A percentile compares a stretch with the other conserved stretches of the same genome.
Evolutionary conservation across 495 filamentous ascomycete species (phyloP).

Genomic region (Hyaloscypha variabilis): DNA sequence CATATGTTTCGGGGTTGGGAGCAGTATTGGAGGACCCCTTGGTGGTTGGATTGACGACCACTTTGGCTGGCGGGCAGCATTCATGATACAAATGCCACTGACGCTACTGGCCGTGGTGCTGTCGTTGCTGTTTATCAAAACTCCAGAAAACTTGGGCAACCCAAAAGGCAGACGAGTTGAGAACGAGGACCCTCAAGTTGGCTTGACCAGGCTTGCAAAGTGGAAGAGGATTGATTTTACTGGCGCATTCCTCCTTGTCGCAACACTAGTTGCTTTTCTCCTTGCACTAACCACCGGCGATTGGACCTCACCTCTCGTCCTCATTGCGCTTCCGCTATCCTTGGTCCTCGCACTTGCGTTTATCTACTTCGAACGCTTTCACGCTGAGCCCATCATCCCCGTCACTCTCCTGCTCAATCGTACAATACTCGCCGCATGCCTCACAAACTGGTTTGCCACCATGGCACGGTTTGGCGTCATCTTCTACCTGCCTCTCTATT

Average conservation of each 20-base stretch:
- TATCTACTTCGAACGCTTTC: slow-evolving; percentile 64
- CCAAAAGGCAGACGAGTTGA: slow-evolving; percentile 69
- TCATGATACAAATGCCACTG: slow-evolving; percentile 78
- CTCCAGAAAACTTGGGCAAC: too few relatives aligned
- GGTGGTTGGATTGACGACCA: slow-evolving; percentile 80
- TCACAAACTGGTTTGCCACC: slow-evolving; percentile 70
- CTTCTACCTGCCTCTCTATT: slow-evolving; percentile 80
- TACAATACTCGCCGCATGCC: slow-evolving; percentile 70
- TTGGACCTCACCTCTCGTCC: slow-evolving; percentile 76
- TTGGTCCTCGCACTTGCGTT: slow-evolving; percentile 55
- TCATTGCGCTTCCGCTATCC: slow-evolving; percentile 67
- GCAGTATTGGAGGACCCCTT: slow-evolving; percentile 70
- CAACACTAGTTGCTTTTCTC: slow-evolving; percentile 66
- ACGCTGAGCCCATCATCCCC: slow-evolving; percentile 82
- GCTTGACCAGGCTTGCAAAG: too few relatives aligned
- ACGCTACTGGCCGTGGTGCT: slow-evolving; percentile 62
- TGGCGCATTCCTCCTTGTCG: slow-evolving; percentile 67
- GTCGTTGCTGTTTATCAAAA: slow-evolving; percentile 60
- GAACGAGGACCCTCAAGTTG: slow-evolving; percentile 55
- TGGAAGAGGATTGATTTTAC: slow-evolving; percentile 87
- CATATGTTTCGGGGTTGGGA: slow-evolving; percentile 68
- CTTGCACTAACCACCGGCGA: slow-evolving; percentile 81
- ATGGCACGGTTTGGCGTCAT: slow-evolving; percentile 59
- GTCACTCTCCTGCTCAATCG: slow-evolving; percentile 69
- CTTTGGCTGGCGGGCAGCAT: slow-evolving; percentile 74